These are phyloP conservation scores for Aspergillus ruber DNA, from an alignment of 2,329 filamentous ascomycete species.

Conservation along the genomic window DNA sequence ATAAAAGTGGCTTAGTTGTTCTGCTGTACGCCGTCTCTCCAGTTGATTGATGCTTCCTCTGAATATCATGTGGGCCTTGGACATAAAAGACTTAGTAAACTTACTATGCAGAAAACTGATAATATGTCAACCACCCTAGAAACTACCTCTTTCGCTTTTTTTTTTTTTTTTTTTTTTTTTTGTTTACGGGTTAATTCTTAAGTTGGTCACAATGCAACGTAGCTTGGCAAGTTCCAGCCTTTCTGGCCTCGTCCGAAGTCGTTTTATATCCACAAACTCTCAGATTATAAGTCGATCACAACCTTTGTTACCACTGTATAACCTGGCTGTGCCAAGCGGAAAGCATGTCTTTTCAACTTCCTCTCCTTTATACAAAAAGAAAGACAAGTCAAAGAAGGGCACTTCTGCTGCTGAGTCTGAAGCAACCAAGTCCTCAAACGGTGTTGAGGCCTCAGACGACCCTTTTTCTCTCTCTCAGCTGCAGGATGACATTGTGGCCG, in stretches of 20 bases:
- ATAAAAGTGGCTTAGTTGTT: background rate
- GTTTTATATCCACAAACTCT: background rate
- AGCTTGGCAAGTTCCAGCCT: background rate
- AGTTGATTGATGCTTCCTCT: no score
- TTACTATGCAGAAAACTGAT: no score
- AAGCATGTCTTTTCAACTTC: constrained; percentile 38
- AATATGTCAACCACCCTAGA: no score
- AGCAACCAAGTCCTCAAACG: constrained; percentile 26
- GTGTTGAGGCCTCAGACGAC: constrained; percentile 38
- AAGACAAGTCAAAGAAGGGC: constrained; percentile 46
- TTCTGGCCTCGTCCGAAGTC: background rate
- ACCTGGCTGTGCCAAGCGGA: background rate
- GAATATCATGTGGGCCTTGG: no score
- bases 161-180: no score
- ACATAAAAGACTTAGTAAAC: no score
- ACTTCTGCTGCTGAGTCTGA: constrained; percentile 21
- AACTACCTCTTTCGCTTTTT: no score
- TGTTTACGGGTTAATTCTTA: no score
- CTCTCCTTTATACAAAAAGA: constrained; percentile 44
- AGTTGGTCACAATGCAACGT: background rate
- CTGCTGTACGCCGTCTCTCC: no score
- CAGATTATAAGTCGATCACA: background rate
- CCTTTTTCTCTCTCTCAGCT: constrained; percentile 57
- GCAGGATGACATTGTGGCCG: constrained; percentile 49
- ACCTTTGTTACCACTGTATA: background rate